phyloP scores from a whole-genome alignment of 805 yeast genomes.

The Grigorovia jiainica region DNA sequence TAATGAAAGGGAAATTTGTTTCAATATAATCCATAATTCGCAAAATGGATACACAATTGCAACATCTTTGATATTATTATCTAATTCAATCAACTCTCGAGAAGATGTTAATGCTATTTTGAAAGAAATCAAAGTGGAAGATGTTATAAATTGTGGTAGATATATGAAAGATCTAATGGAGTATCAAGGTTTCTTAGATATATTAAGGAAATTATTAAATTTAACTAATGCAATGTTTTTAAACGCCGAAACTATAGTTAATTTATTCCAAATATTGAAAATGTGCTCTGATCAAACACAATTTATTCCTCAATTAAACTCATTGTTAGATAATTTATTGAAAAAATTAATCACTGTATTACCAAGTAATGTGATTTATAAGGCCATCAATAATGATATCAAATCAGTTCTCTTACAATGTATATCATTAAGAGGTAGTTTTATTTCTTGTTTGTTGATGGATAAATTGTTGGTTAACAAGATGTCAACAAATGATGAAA shows the following conservation, averaged over 20 bases:
- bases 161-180: conserved; percentile 25
- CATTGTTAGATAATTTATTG: conserved; percentile 16
- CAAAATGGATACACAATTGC: conserved; percentile 17
- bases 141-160: conserved; percentile 9
- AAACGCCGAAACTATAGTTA: conserved; percentile 6
- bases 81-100: conserved; percentile 20
- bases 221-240: conserved; percentile 16
- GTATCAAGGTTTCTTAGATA: conserved; percentile 25
- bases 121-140: conserved; percentile 8
- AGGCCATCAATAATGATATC: conserved; percentile 1
- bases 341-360: conserved; percentile 21
- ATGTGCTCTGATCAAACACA: conserved; percentile 20
- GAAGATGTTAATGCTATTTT: conserved; percentile 14
- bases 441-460: conserved; percentile 18
- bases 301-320: conserved; percentile 17
- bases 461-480: conserved; percentile 21
- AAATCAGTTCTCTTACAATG: conserved; percentile 7
- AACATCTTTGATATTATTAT: conserved; percentile 18
- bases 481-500: not conserved
- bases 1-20: conserved; percentile 13
- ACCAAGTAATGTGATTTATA: conserved; percentile 16
- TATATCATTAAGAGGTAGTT: conserved; percentile 15
- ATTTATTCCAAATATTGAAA: conserved; percentile 11
- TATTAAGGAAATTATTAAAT: conserved; percentile 21
- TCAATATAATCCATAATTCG: conserved; percentile 7